Conservation (phyloP, 2,329 filamentous ascomycete species). For the Capronia epimyces region DNA sequence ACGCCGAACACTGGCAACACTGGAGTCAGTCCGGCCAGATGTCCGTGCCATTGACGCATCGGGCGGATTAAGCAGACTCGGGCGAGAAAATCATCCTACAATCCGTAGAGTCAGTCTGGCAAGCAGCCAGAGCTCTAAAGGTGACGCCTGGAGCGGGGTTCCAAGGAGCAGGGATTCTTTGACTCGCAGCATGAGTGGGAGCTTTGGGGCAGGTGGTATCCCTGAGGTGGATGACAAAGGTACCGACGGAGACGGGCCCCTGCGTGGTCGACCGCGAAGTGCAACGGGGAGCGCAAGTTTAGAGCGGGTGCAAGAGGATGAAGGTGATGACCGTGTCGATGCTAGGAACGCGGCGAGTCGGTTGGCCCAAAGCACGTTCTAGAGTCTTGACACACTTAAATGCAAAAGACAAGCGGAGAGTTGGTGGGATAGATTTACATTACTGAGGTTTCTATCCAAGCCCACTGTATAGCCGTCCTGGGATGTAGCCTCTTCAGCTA, state of each 20-base stretch:
- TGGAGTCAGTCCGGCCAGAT: conserved; percentile 91
- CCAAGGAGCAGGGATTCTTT: conserved; percentile 75
- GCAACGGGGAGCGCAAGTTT: conserved; percentile 45
- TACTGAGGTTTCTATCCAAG: conserved; percentile 9
- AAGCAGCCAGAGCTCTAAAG: conserved; percentile 88
- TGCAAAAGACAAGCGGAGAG: not conserved
- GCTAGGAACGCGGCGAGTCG: conserved; percentile 91
- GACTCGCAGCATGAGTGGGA: conserved; percentile 67
- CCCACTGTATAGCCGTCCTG: conserved; percentile 8
- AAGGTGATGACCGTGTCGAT: conserved; percentile 89
- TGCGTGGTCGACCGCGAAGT: conserved; percentile 44
- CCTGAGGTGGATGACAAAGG: conserved; percentile 57
- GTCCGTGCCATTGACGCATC: conserved; percentile 87
- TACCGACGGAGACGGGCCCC: conserved; percentile 43
- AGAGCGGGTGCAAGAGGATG: conserved; percentile 62
- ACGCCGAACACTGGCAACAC: conserved; percentile 78
- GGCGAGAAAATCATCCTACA: conserved; percentile 78
- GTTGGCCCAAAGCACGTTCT: conserved; percentile 91
- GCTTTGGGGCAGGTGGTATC: conserved; percentile 54
- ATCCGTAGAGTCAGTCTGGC: conserved; percentile 69
- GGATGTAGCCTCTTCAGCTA: not conserved
- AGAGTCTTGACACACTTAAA: not conserved
- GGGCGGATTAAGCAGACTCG: conserved; percentile 82
- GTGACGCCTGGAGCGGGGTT: conserved; percentile 97
- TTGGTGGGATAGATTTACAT: not conserved